Conservation (phyloP, 2,329 filamentous ascomycete species). For the Penicillium janthinellum region DNA sequence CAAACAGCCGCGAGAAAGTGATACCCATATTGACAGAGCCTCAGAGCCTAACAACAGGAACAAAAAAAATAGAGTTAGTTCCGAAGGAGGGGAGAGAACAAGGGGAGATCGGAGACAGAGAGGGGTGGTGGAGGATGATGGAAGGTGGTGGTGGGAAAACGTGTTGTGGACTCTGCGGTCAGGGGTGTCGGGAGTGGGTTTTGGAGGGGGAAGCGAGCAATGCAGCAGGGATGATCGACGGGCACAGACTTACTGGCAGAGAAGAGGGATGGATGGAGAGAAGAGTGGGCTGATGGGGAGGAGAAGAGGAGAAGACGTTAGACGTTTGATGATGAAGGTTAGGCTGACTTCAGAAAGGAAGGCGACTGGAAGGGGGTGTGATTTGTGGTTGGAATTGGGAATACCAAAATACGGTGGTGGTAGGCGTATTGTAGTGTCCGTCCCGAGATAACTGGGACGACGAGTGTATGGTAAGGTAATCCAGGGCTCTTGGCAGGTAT, state of each 20-base stretch:
- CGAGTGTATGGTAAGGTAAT: neutral
- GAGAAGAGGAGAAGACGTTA: constrained; percentile 13
- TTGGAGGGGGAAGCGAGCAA: constrained; percentile 13
- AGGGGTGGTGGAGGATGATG: constrained; percentile 14
- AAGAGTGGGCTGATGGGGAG: constrained; percentile 4
- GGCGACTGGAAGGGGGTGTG: constrained; percentile 21
- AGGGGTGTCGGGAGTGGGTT: constrained; percentile 10
- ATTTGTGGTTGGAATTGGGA: constrained; percentile 42
- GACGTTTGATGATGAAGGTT: constrained; percentile 11
- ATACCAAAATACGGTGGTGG: constrained; percentile 36
- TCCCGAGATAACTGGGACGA: constrained; percentile 17
- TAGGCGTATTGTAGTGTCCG: constrained; percentile 42
- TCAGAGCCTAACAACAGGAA: constrained; percentile 16
- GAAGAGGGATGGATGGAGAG: constrained; percentile 5
- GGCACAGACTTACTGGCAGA: constrained; percentile 3
- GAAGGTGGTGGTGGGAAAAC: constrained; percentile 20
- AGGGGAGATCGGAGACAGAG: constrained; percentile 17
- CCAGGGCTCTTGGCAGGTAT: neutral
- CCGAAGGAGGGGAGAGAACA: constrained; percentile 13
- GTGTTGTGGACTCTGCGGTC: constrained; percentile 25
- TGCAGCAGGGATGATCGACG: constrained; percentile 5
- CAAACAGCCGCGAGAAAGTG: constrained; percentile 94
- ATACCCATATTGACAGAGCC: constrained; percentile 81
- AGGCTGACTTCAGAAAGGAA: constrained; percentile 17
- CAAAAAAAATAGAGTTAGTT: constrained; percentile 10